phyloP scores from a whole-genome alignment of 2,329 filamentous ascomycete genomes.

The Claviceps pazoutovae region DNA sequence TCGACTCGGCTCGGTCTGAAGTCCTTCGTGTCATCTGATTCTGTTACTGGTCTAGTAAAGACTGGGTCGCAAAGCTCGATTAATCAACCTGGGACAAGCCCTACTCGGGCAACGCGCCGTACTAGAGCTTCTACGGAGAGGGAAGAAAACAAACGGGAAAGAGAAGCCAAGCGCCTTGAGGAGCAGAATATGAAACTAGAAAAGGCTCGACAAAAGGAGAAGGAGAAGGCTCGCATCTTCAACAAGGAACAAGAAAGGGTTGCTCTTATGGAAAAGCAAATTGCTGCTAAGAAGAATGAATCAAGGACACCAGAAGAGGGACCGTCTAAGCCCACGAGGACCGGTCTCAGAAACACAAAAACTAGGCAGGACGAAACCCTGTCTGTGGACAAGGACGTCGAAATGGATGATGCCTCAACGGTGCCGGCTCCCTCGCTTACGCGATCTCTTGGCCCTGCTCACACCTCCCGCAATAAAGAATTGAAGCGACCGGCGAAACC shows the following conservation, averaged over 20 bases:
- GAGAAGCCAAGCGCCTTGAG: constrained; percentile 46
- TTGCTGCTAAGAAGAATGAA: constrained; percentile 39
- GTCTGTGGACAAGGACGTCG: constrained; percentile 28
- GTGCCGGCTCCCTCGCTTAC: constrained; percentile 48
- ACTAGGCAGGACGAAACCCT: constrained; percentile 19
- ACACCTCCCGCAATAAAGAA: constrained; percentile 35
- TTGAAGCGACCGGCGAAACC: constrained; percentile 49
- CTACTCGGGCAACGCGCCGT: constrained; percentile 28
- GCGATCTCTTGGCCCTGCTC: constrained; percentile 32
- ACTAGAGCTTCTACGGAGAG: constrained; percentile 47
- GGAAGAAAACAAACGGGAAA: constrained; percentile 52
- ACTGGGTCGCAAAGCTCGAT: constrained; percentile 9
- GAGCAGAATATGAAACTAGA: constrained; percentile 50
- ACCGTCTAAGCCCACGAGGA: constrained; percentile 29
- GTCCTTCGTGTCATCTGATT: constrained; percentile 33
- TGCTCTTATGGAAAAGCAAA: constrained; percentile 37
- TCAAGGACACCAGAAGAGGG: constrained; percentile 28
- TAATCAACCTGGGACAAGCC: constrained; percentile 21
- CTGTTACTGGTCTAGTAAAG: constrained; percentile 20
- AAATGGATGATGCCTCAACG: constrained; percentile 42
- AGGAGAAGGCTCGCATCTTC: constrained; percentile 49
- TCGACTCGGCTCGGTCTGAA: constrained; percentile 31
- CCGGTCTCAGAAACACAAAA: constrained; percentile 38
- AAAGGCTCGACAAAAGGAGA: constrained; percentile 55
- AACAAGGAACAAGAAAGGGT: constrained; percentile 43